Evolutionary conservation across 495 filamentous ascomycete species (phyloP), one percentile per base, ranked within the genome.

Genomic region (Penicillium taxi): DNA sequence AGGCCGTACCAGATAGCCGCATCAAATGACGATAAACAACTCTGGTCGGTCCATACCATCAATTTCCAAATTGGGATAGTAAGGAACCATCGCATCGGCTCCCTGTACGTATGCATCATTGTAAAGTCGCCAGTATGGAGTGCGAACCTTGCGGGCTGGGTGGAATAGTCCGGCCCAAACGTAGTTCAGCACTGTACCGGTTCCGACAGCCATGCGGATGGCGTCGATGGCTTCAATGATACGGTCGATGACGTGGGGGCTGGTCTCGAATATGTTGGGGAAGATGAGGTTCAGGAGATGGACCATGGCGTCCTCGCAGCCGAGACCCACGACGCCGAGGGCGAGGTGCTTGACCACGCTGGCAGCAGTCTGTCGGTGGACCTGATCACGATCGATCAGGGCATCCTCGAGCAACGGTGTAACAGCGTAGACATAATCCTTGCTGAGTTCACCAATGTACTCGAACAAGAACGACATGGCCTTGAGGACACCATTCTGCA

Each of bases 361-460:
- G 21, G 91, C 91, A 2, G 93, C 91, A 1, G 93, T 96, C 56
- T 99, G 93, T 12, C 93, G 81, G 63, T 99, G 93, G 5, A 99
- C 93, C 64, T 99, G 93, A 59, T 99, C 93, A 29, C 93, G 80
- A 61, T 99, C 93, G 63, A 94, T 93, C 36, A 99, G 80, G 3
- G 93, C 93, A 55, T 99, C 93, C 57, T 96, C 91, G 6, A 99
- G 81, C 11, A 99, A 69, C n/a, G 93, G 91, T 11, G 87, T 95
- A 20, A 96, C 84, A 7, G 93, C 93, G 56, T 96, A 99, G 61
- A 96, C 89, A 59, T 99, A 99, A 59, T 99, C 93, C 62, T 96
- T 96, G 41, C 86, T 88, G 93, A 99, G 96, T 62, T 99, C 91
- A 34, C 91, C 91, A 55, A 98, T 98, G 64, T 98, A 98, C 48